Evolutionary conservation across 2,329 filamentous ascomycete species (phyloP), one percentile per base, ranked within the genome.

Genomic region (Fusarium globosum): DNA sequence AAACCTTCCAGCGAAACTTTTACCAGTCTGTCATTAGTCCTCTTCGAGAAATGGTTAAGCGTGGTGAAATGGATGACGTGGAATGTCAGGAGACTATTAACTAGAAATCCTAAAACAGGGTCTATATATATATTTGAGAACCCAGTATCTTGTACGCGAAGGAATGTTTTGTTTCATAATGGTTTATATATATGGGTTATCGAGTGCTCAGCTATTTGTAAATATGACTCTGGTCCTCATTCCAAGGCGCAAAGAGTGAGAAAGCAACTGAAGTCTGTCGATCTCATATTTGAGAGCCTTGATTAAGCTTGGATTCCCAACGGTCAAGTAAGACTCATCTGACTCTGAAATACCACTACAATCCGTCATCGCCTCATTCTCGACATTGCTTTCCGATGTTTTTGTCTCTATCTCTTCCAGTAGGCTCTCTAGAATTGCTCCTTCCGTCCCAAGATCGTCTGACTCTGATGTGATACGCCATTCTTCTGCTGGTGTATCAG

Each of bases 301-400:
- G n/a, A 67, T n/a, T 10, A 43, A 18, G 10, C 30, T 64, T 33
- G 59, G 43, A 21, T 33, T 28, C 7, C 39, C 61, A 64, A 15
- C 16, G 2, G 55, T 65, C 8, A 18, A 4, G 21, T 28, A 36
- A 13, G 61, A 65, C 7, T 23, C 61, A 18, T 52, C 60, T 7
- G 52, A 64, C 20, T 57, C 52, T 11, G 60, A 68, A 26, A 41
- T 20, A 14, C 45, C 60, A n/a, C 46, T 61, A 21, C 5, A n/a
- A n/a, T 67, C 64, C 15, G 60, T 64, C 64, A 67, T 67, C 41
- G 36, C 52, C 14, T 64, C 59, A 13, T 67, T 55, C 5, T 64
- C 60, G 28, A 64, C 20, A n/a, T 20, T n/a, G 7, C 28, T 11
- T 41, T 26, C 59, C 6, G 45, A 28, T 18, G 39, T 36, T n/a